phyloP scores from a whole-genome alignment of 768 basidiomycete genomes.

The Termitomyces heimii region DNA sequence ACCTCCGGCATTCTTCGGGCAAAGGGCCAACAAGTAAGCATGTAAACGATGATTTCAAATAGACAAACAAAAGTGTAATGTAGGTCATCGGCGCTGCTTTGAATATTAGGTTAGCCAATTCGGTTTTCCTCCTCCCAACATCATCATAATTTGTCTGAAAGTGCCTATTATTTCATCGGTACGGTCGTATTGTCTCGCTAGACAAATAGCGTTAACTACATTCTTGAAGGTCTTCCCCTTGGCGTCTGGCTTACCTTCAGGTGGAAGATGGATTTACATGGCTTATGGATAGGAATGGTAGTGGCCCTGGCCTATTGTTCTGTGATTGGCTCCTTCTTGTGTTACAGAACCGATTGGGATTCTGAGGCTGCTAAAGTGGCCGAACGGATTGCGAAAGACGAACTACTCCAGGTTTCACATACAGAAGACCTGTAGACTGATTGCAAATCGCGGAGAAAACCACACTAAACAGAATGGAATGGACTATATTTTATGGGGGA shows the following conservation, averaged over 20 bases:
- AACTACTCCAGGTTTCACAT: constrained; percentile 10
- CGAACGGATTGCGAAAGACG: constrained; percentile 37
- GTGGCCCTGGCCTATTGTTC: constrained; percentile 52
- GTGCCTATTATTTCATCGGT: constrained; percentile 71
- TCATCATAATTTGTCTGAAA: constrained; percentile 18
- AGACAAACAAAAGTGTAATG: neutral
- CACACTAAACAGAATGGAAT: no score
- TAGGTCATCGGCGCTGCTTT: constrained; percentile 68
- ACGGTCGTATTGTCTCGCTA: neutral
- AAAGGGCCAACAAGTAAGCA: constrained; percentile 62
- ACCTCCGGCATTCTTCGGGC: constrained; percentile 77
- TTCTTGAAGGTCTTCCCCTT: constrained; percentile 62
- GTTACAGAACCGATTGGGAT: constrained; percentile 62
- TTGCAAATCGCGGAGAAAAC: no score
- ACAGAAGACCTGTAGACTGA: no score
- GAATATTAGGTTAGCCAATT: constrained; percentile 54
- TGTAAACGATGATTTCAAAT: neutral
- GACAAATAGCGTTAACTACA: neutral
- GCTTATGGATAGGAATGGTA: constrained; percentile 83
- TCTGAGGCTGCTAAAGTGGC: constrained; percentile 56
- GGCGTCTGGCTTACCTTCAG: constrained; percentile 74
- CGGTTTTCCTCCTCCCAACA: neutral
- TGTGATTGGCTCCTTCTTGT: constrained; percentile 43
- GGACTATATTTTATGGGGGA: no score
- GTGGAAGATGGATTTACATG: constrained; percentile 47